phyloP scores from a whole-genome alignment of 2,329 filamentous ascomycete genomes.

The Neonectria sp. region DNA sequence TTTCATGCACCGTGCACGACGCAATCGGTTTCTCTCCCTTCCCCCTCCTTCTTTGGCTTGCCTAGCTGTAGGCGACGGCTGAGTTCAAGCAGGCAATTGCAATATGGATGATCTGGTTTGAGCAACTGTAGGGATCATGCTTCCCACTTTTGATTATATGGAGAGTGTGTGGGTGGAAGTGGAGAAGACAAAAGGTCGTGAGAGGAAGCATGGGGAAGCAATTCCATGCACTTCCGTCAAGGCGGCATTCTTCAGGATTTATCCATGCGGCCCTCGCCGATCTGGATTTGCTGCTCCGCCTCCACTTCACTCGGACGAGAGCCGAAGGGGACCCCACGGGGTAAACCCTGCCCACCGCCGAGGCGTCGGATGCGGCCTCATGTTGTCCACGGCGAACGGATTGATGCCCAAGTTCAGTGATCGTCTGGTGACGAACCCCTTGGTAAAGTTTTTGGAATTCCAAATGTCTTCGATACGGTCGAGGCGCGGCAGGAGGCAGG shows the following conservation, averaged over 20 bases:
- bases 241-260: neutral
- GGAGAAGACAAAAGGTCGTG: neutral
- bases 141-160: neutral
- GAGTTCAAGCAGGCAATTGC: no score
- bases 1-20: no score
- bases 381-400: neutral
- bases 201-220: neutral
- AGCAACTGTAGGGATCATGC: neutral
- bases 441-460: neutral
- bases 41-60: no score
- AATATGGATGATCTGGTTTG: no score
- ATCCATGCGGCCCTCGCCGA: neutral
- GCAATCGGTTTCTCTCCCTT: no score
- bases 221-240: neutral
- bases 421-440: neutral
- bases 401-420: neutral
- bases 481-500: neutral
- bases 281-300: neutral
- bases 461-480: neutral
- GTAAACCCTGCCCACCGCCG: neutral
- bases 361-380: neutral
- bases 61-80: no score
- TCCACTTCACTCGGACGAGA: neutral
- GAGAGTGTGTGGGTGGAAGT: neutral
- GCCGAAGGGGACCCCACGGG: neutral